These are phyloP conservation scores for Lindgomyces ingoldianus DNA, from an alignment of 495 filamentous ascomycete genomes.

Conservation along the genomic window DNA sequence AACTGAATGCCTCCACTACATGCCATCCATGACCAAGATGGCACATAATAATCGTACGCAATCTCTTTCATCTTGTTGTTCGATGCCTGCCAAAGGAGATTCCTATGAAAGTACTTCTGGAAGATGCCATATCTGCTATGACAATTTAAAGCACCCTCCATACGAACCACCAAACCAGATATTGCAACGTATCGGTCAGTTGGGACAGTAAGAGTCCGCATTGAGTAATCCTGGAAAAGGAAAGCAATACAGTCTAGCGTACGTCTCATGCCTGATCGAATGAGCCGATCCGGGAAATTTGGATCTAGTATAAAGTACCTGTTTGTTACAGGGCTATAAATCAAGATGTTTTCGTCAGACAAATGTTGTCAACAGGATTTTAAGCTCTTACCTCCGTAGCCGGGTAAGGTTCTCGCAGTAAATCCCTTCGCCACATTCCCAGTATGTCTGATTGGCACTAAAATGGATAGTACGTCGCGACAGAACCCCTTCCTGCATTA, in stretches of 20 bases:
- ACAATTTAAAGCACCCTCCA: slow-evolving; percentile 5
- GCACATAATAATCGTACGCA: slow-evolving; percentile 4
- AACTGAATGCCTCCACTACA: slow-evolving; percentile 10
- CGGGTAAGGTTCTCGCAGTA: background rate
- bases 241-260: slow-evolving; percentile 18
- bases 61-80: slow-evolving; percentile 3
- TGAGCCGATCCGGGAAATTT: slow-evolving; percentile 17
- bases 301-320: slow-evolving; percentile 13
- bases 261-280: slow-evolving; percentile 9
- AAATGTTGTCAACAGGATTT: background rate
- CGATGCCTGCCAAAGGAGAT: slow-evolving; percentile 18
- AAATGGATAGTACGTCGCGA: slow-evolving; percentile 7
- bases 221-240: slow-evolving; percentile 19
- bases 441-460: slow-evolving; percentile 4
- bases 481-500: slow-evolving; percentile 16
- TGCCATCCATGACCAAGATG: slow-evolving; percentile 13
- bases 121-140: slow-evolving; percentile 21
- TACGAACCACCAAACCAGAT: slow-evolving; percentile 21
- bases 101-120: slow-evolving; percentile 9
- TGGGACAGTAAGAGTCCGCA: slow-evolving; percentile 1
- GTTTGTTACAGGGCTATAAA: background rate
- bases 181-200: slow-evolving; percentile 21
- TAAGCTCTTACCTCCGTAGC: background rate
- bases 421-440: slow-evolving; percentile 5
- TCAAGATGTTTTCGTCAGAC: background rate